Evolutionary conservation across 1,284 basidiomycete species (phyloP).

Genomic region (Microbotryum saponariae): DNA sequence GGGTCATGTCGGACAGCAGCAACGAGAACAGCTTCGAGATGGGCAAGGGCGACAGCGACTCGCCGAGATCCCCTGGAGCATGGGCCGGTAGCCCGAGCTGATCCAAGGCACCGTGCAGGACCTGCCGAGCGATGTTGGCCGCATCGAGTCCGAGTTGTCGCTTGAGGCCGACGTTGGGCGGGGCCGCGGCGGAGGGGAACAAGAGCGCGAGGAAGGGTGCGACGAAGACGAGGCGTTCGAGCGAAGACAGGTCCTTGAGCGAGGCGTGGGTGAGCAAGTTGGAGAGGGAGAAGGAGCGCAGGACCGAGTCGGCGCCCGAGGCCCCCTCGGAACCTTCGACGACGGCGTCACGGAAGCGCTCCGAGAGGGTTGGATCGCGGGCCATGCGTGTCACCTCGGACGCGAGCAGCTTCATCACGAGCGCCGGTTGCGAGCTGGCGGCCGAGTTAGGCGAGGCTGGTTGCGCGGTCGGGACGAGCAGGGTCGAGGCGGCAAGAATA

Average conservation of each 20-base stretch:
- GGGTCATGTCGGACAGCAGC: constrained; percentile 54
- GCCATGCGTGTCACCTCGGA: constrained; percentile 77
- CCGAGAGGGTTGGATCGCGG: constrained; percentile 74
- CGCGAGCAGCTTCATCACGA: constrained; percentile 72
- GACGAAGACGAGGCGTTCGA: constrained; percentile 67
- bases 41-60: constrained; percentile 58
- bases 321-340: constrained; percentile 63
- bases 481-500: constrained; percentile 56
- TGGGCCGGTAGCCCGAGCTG: constrained; percentile 28
- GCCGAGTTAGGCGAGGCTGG: constrained; percentile 35
- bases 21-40: constrained; percentile 69
- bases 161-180: constrained; percentile 13
- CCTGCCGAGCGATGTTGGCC: constrained; percentile 18
- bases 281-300: constrained; percentile 64
- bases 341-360: constrained; percentile 74
- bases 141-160: constrained; percentile 29
- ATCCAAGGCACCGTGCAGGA: constrained; percentile 14
- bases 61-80: constrained; percentile 65
- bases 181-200: constrained; percentile 8
- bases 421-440: constrained; percentile 45
- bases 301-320: constrained; percentile 36
- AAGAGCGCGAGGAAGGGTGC: constrained; percentile 63
- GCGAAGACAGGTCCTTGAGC: constrained; percentile 63
- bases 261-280: constrained; percentile 66
- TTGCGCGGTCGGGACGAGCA: constrained; percentile 53